phyloP scores from a whole-genome alignment of 1,284 basidiomycete genomes.

The Ganoderma resinaceum region DNA sequence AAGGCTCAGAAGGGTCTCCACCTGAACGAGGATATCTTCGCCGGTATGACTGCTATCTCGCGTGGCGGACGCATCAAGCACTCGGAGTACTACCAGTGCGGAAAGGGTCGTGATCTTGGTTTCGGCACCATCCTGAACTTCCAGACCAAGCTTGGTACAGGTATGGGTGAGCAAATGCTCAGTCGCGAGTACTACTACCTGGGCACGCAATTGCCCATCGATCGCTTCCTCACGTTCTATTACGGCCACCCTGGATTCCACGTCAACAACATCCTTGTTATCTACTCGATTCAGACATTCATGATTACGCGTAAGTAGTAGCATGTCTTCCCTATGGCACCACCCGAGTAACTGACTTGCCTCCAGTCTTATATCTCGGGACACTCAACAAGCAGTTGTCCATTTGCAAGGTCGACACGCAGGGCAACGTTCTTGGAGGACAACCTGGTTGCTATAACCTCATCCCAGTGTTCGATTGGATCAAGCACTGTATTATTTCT shows the following conservation, averaged over 20 bases:
- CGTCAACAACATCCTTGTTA: constrained; percentile 99
- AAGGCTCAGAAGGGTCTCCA: constrained; percentile 99
- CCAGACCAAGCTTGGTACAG: constrained; percentile 99
- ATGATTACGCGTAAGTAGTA: constrained; percentile 82
- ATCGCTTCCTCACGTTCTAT: constrained; percentile 99
- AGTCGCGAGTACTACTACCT: constrained; percentile 99
- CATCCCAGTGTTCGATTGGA: constrained; percentile 95
- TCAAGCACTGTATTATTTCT: constrained; percentile 92
- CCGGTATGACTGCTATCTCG: constrained; percentile 99
- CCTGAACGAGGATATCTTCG: constrained; percentile 99
- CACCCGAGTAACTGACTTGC: constrained; percentile 27
- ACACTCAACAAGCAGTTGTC: constrained; percentile 91
- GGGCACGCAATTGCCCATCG: constrained; percentile 96
- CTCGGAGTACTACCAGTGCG: constrained; percentile 98
- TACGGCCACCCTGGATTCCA: constrained; percentile 99
- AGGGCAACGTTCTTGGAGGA: constrained; percentile 80
- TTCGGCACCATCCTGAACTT: constrained; percentile 99
- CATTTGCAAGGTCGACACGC: constrained; percentile 85
- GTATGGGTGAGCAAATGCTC: constrained; percentile 99
- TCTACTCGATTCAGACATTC: constrained; percentile 95
- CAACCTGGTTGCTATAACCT: constrained; percentile 94
- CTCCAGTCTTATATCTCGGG: constrained; percentile 86
- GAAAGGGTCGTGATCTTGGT: constrained; percentile 99
- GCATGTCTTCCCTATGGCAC: not conserved
- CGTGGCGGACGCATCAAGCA: constrained; percentile 99